Base-by-base conservation (phyloP, 805 yeast genomes). In the Wickerhamomyces hampshirensis region DNA sequence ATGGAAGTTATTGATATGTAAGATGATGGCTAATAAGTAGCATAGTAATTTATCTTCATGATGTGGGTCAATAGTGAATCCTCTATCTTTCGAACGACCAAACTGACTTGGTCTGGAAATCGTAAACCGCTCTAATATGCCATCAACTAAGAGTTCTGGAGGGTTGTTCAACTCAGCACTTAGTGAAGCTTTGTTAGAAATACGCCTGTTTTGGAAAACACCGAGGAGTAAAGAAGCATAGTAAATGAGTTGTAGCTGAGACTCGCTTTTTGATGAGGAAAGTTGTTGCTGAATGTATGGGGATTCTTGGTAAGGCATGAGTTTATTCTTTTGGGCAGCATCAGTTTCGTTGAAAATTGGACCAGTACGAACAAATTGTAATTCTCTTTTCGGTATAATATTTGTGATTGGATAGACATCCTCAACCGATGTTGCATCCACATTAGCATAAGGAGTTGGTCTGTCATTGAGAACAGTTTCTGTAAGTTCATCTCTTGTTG, bases 1-100 rank as follows among this genome's bases (percentile, higher is more conserved):
- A 44, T 73, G 66, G 63, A 77, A 91, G 42, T 75, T 78, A 57
- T 86, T 86, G 38, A 89, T 68, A 58, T 82, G 91, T 55, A 93
- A 65, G 27, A 84, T 69, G 28, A 83, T 62, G 5, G 82, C 84
- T 42, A 93, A 65, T 32, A 88, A 66, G 61, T 77, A 82, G 60
- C 96, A 84, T 47, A 93, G 66, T 33, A 93, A 67, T 62, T 83
- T 87, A 62, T 87, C 96, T 59, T 87, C 96, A 54, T 77, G 75
- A 50, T 76, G 81, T 28, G 98, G 96, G 55, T 93, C 97, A 42
- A 93, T 75, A 43, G 74, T 68, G 57, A 75, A 91, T n/a, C 81
- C 71, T 48, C 80, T 74, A 44, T 81, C 87, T 55, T 80, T 82
- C n/a, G 84, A 65, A 58, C 75, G 79, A 39, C 93, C 94, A 44